A percentile compares a stretch with the other conserved stretches of the same genome.
These are phyloP conservation scores for Wickerhamiella azyma DNA, from an alignment of 805 yeast genomes.

Conservation along the genomic window DNA sequence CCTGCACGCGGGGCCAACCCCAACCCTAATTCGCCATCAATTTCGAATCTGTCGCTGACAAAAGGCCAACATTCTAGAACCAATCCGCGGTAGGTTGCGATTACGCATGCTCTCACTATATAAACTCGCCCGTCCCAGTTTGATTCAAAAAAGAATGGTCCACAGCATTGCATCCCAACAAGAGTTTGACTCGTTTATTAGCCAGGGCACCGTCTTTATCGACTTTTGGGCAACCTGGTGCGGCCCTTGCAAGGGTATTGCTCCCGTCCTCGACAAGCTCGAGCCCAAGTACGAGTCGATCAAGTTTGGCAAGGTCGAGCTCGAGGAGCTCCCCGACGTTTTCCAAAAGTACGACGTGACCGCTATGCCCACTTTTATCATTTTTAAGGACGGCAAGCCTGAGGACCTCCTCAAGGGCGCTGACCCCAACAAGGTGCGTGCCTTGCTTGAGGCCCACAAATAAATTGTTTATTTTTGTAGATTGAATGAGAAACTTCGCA, in stretches of 20 bases:
- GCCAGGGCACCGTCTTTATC: slow-evolving; percentile 68
- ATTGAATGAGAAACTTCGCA: neutral
- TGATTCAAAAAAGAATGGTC: slow-evolving; percentile 35
- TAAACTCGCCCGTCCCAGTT: slow-evolving; percentile 2
- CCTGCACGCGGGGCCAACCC: too few relatives aligned
- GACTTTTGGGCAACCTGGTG: slow-evolving; percentile 98
- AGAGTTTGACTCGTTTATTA: slow-evolving; percentile 59
- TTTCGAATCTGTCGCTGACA: neutral
- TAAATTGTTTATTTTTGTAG: slow-evolving; percentile 5
- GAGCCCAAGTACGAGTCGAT: slow-evolving; percentile 43
- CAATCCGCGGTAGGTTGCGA: neutral
- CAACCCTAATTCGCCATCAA: neutral
- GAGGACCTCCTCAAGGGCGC: slow-evolving; percentile 80
- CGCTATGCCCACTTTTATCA: slow-evolving; percentile 56
- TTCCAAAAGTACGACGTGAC: slow-evolving; percentile 57
- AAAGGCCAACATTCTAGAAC: neutral
- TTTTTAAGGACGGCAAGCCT: slow-evolving; percentile 72
- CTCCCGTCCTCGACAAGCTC: slow-evolving; percentile 72
- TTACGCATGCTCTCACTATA: slow-evolving; percentile 1
- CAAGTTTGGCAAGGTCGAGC: slow-evolving; percentile 80
- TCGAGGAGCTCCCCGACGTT: slow-evolving; percentile 62
- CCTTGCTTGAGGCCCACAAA: slow-evolving; percentile 49
- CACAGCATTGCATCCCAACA: slow-evolving; percentile 33
- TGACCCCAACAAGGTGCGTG: slow-evolving; percentile 41
- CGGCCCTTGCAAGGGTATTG: slow-evolving; percentile 97